Base-by-base conservation (phyloP, 1,284 basidiomycete species). In the Tilletia horrida region DNA sequence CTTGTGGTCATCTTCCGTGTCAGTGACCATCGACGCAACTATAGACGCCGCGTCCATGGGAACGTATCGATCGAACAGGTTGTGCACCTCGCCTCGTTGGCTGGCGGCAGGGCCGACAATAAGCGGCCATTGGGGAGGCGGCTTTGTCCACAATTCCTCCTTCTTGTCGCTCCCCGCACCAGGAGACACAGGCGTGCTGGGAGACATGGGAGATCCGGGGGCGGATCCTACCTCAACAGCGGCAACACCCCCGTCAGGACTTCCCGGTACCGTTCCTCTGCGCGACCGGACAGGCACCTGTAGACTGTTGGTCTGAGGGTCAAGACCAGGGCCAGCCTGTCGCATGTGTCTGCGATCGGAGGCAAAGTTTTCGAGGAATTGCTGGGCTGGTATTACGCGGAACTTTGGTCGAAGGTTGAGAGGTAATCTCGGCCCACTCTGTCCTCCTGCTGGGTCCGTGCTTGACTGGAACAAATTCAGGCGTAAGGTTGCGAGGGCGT, bases 261-360 rank as follows among this genome's bases (percentile, higher is more conserved):
- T 42, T 31, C 21, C 50, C 6, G 64, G 64, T 44, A 55, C 35
- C 52, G 64, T 57, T 21, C 47, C 23, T 27, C 62, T n/a, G 29
- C 61, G 63, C 31, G 45, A 27, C 1, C 29, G 63, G 18, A 35
- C 64, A 40, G 65, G 40, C 7, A 42, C 63, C 25, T 68, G 29
- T 29, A 69, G 50, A 35, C 61, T 55, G 25, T 40, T 59, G 16
- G 13, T 35, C 45, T 43, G 44, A 1, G 42, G 48, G 40, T 14
- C n/a, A 2, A 29, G 40, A 21, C 23, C 21, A 9, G 27, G 11
- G 47, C n/a, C 29, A 14, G 44, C 21, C 8, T 9, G 1, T 18
- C 40, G 63, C 76, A 77, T 77, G 44, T 77, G 76, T 14, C 69
- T 68, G 2, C 76, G 65, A 67, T 77, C 76, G 62, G 73, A 74